phyloP scores from a whole-genome alignment of 116 monocot species.

The Zostera marina region DNA sequence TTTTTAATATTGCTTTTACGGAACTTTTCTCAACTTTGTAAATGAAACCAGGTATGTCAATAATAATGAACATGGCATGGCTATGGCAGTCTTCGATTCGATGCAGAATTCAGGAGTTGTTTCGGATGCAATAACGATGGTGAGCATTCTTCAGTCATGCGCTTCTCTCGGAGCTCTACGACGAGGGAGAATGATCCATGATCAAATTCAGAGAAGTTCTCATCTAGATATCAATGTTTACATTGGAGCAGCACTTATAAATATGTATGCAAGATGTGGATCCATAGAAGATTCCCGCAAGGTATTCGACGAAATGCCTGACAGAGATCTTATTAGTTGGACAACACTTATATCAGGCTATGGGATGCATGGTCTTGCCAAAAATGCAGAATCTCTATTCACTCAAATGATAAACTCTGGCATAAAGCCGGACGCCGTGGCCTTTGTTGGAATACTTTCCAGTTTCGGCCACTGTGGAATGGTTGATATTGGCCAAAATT shows the following conservation, averaged over 20 bases:
- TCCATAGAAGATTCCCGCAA: slow-evolving; percentile 20
- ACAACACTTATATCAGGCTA: slow-evolving; percentile 33
- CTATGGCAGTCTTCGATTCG: slow-evolving; percentile 18
- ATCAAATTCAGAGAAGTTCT: slow-evolving; percentile 11
- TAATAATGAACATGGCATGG: slow-evolving; percentile 17
- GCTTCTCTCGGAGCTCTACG: slow-evolving; percentile 26
- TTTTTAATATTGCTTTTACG: no score
- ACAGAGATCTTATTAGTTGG: slow-evolving; percentile 29
- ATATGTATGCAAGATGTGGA: slow-evolving; percentile 33
- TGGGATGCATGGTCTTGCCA: slow-evolving; percentile 31
- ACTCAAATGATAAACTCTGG: slow-evolving; percentile 22
- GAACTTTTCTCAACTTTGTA: no score
- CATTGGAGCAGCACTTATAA: slow-evolving; percentile 27
- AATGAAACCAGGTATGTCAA: slow-evolving; percentile 12
- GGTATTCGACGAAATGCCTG: slow-evolving; percentile 17
- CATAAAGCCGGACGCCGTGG: slow-evolving; percentile 22
- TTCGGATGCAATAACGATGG: slow-evolving; percentile 30
- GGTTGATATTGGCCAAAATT: slow-evolving; percentile 25
- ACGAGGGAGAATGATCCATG: slow-evolving; percentile 24
- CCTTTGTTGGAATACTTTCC: slow-evolving; percentile 28
- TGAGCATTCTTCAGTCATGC: slow-evolving; percentile 26
- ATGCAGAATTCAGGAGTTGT: slow-evolving; percentile 17
- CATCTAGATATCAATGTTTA: slow-evolving; percentile 15
- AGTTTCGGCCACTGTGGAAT: slow-evolving; percentile 29
- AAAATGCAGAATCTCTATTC: slow-evolving; percentile 23